phyloP scores from a whole-genome alignment of 805 yeast species.

The Clavispora asparagi region DNA sequence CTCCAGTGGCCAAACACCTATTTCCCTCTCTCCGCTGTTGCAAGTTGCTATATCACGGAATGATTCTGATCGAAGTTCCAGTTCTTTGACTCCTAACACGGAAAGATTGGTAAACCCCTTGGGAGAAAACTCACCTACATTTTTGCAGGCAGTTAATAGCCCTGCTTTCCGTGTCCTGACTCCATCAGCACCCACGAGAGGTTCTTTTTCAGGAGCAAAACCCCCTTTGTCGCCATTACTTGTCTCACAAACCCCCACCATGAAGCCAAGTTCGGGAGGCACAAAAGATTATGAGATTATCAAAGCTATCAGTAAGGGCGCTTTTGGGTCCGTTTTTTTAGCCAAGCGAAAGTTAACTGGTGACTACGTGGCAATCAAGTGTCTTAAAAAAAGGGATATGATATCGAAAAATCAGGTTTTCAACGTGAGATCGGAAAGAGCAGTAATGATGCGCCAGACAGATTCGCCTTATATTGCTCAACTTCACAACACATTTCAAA shows the following conservation, averaged over 20 bases:
- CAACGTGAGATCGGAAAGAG: constrained; percentile 91
- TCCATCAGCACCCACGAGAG: neutral
- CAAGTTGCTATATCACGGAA: neutral
- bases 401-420: constrained; percentile 94
- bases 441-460: constrained; percentile 96
- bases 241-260: constrained; percentile 55
- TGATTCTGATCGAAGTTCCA: neutral
- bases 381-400: constrained; percentile 89
- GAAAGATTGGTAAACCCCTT: neutral
- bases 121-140: neutral
- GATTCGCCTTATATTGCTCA: constrained; percentile 92
- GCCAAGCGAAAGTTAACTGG: constrained; percentile 83
- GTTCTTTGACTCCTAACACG: neutral
- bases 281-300: constrained; percentile 85
- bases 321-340: constrained; percentile 91
- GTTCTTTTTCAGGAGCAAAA: constrained; percentile 22
- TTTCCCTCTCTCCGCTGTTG: neutral
- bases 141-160: neutral
- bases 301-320: constrained; percentile 94
- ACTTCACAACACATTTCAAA: constrained; percentile 83
- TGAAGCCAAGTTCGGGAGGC: constrained; percentile 56
- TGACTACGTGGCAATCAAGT: constrained; percentile 93
- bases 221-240: constrained; percentile 79
- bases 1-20: neutral
- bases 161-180: neutral